Evolutionary conservation across 768 basidiomycete genomes (phyloP), one percentile per base, ranked within the genome.

Genomic region (Lactifluus hygrophoroides): DNA sequence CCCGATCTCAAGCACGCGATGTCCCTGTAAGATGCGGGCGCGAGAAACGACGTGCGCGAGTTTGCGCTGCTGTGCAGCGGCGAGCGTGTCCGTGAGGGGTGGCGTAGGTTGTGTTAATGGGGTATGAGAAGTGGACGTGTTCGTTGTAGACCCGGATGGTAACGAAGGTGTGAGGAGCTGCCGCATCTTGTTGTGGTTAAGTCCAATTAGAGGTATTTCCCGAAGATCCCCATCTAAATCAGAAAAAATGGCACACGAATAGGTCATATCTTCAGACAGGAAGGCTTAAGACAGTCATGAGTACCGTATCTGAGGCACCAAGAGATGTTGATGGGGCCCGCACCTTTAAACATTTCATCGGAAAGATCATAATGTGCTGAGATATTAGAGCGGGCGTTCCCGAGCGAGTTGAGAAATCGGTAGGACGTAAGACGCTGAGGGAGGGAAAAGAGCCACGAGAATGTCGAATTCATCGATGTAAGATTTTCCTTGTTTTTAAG

Each of bases 1-100:
- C 3, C 79, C 79, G 51, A 79, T 75, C 67, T 80, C 78, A 5
- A 80, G 67, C 7, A 79, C 72, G 21, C 77, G 69, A 53, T 77
- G 72, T 0, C 77, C 77, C 6, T 70, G 65, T 27, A 64, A 60
- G 52, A 79, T 69, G 37, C 76, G 69, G 5, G 78, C 77, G 60
- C 76, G 74, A 13, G 65, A 61, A 56, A 78, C 72, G 57, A 78
- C 72, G 61, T 74, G 70, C 32, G 62, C 67, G 11, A 80, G 58
- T 60, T 80, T 80, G 38, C 71, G 70, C 21, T 70, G 56, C 64
- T 79, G 79, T 0, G 77, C 77, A 3, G 54, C 60, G 42, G 70
- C 64, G 28, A 72, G 66, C 19, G 49, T 57, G 50, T 61, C 60
- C 66, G 67, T n/a, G n/a, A 45, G 28, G 10, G 27, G 17, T 23